These are phyloP conservation scores for Wickerhamiella parazyma DNA, from an alignment of 805 yeast species.

Conservation along the genomic window DNA sequence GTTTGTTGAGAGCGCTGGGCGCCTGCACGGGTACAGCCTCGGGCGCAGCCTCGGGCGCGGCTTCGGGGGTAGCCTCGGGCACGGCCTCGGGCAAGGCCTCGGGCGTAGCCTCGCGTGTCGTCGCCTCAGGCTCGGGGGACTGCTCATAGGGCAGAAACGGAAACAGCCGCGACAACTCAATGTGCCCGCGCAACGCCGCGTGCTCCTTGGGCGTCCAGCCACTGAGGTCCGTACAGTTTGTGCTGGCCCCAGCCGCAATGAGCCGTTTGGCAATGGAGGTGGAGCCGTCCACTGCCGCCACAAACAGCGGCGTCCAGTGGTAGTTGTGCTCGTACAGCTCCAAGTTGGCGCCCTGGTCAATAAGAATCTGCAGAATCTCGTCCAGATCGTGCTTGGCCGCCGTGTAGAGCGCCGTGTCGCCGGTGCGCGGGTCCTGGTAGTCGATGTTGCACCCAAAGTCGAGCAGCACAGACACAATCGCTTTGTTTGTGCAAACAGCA, in stretches of 20 bases:
- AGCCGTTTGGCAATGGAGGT: constrained; percentile 42
- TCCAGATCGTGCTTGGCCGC: constrained; percentile 53
- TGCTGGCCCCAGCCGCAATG: constrained; percentile 39
- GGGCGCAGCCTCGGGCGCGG: neutral
- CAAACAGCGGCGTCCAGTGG: constrained; percentile 91
- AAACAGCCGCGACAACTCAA: constrained; percentile 50
- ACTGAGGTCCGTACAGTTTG: constrained; percentile 52
- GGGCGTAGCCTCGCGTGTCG: neutral
- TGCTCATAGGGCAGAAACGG: constrained; percentile 15
- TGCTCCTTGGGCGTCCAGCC: constrained; percentile 99
- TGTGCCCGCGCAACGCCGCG: constrained; percentile 80
- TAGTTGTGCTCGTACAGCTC: constrained; percentile 66
- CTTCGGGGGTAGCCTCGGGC: constrained; percentile 12
- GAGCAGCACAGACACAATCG: constrained; percentile 41
- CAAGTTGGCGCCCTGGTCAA: constrained; percentile 49
- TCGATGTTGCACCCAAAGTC: constrained; percentile 44
- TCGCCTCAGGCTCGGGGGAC: constrained; percentile 20
- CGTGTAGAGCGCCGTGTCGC: constrained; percentile 72
- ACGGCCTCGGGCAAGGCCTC: neutral
- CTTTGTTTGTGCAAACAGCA: constrained; percentile 53
- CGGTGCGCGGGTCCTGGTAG: constrained; percentile 37
- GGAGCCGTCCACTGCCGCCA: constrained; percentile 79
- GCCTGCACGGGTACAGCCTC: no score
- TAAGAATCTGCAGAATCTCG: constrained; percentile 44
- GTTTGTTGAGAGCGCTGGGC: neutral